phyloP scores from a whole-genome alignment of 768 basidiomycete genomes.

The Mycena rosella region DNA sequence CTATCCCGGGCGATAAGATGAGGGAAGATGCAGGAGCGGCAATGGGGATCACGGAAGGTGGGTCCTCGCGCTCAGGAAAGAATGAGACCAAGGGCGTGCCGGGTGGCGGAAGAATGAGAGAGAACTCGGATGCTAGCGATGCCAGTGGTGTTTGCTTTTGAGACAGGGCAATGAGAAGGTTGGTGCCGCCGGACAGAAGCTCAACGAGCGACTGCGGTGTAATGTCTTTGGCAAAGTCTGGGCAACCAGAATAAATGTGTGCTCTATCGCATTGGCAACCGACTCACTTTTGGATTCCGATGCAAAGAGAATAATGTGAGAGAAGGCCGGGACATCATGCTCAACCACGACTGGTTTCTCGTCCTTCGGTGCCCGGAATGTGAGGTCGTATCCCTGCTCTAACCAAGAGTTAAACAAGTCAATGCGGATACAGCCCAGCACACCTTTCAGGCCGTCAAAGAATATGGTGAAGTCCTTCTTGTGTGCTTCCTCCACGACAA shows the following conservation, averaged over 20 bases:
- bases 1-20: slow-evolving; percentile 60
- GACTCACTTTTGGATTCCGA: slow-evolving; percentile 86
- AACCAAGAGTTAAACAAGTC: slow-evolving; percentile 18
- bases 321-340: slow-evolving; percentile 81
- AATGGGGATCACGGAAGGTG: slow-evolving; percentile 76
- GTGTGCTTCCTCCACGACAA: slow-evolving; percentile 83
- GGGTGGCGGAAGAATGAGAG: slow-evolving; percentile 88
- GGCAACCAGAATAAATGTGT: slow-evolving; percentile 15
- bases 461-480: slow-evolving; percentile 85
- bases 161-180: slow-evolving; percentile 87
- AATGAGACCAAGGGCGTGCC: slow-evolving; percentile 88
- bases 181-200: slow-evolving; percentile 77
- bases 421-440: slow-evolving; percentile 10
- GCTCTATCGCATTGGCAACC: background rate
- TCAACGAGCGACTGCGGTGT: slow-evolving; percentile 84
- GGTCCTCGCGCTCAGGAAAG: slow-evolving; percentile 80
- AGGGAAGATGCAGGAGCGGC: slow-evolving; percentile 56
- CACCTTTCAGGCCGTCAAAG: slow-evolving; percentile 84
- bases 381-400: slow-evolving; percentile 90
- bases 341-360: slow-evolving; percentile 73
- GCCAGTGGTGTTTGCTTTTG: slow-evolving; percentile 79
- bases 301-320: slow-evolving; percentile 89
- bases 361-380: slow-evolving; percentile 88
- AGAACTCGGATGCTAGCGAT: slow-evolving; percentile 91
- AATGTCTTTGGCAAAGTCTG: slow-evolving; percentile 81